Evolutionary conservation across 169 alveolate species (phyloP).

Genomic region (Plasmodium gonderi): DNA sequence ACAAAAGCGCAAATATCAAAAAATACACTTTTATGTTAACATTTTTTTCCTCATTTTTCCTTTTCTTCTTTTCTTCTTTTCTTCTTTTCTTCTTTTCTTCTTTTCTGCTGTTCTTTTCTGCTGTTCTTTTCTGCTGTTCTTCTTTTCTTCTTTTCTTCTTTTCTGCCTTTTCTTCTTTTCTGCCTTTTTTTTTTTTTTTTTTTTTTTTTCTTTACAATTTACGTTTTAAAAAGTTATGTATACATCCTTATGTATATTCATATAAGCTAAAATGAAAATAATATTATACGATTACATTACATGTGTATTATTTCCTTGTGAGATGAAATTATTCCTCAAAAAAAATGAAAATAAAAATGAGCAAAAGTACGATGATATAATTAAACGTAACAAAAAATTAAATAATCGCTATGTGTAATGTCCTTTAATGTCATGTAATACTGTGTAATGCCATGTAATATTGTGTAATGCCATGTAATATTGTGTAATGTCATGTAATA

Average conservation of each 20-base stretch:
- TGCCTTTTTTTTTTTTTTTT: not conserved
- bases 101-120: not conserved
- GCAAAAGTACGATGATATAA: not conserved
- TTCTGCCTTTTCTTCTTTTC: not conserved
- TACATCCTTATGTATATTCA: not conserved
- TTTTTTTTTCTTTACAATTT: not conserved
- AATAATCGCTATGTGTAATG: not conserved
- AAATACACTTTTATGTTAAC: too few relatives aligned
- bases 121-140: not conserved
- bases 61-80: not conserved
- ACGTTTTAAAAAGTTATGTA: not conserved
- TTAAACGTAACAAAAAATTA: not conserved
- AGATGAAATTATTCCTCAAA: not conserved
- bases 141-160: not conserved
- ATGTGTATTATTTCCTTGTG: not conserved
- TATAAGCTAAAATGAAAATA: not conserved
- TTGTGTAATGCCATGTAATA: not conserved
- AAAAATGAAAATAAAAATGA: not conserved
- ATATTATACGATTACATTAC: not conserved
- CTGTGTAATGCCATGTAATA: not conserved
- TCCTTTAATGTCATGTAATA: not conserved
- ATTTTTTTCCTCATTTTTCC: not conserved
- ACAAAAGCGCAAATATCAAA: too few relatives aligned
- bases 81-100: not conserved
- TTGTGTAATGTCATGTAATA: not conserved